Evolutionary conservation across 108 stramenopile species (phyloP).

Genomic region (Cyclotella distinguenda): DNA sequence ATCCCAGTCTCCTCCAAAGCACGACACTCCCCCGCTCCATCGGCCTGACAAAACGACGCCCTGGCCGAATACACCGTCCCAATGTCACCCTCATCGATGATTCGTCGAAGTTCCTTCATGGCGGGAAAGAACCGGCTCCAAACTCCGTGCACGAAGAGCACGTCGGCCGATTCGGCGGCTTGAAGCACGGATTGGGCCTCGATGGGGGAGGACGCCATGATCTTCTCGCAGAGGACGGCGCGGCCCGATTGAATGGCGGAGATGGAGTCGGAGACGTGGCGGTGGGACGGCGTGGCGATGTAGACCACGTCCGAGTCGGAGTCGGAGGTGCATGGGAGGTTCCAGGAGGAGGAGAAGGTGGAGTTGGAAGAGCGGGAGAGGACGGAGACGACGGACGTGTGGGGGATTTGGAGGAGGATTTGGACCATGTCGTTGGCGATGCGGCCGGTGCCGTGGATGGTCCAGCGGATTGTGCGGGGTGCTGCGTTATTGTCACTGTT

Average conservation of each 20-base stretch:
- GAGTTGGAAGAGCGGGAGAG: conserved; percentile 20
- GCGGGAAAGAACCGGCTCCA: conserved; percentile 60
- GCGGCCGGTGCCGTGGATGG: conserved; percentile 50
- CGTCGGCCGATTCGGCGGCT: conserved; percentile 23
- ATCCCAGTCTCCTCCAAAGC: conserved; percentile 55
- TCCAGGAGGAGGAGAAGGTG: conserved; percentile 44
- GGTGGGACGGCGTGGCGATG: conserved; percentile 53
- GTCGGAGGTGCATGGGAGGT: conserved; percentile 37
- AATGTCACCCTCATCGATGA: conserved; percentile 45
- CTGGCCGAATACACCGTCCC: conserved; percentile 45
- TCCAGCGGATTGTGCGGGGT: conserved; percentile 44
- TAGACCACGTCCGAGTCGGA: conserved; percentile 45
- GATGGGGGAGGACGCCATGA: conserved; percentile 42
- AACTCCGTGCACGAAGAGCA: conserved; percentile 50
- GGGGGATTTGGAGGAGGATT: conserved; percentile 51
- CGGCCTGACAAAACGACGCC: conserved; percentile 55
- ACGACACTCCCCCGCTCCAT: conserved; percentile 49
- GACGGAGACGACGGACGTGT: conserved; percentile 42
- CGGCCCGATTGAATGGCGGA: conserved; percentile 39
- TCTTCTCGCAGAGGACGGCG: conserved; percentile 54
- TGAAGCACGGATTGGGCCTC: conserved; percentile 30
- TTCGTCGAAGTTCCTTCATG: conserved; percentile 44
- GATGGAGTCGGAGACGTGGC: conserved; percentile 45
- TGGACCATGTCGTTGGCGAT: conserved; percentile 58
- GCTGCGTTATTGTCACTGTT: conserved; percentile 8